Evolutionary conservation across 140 eudicot species (phyloP).

Genomic region (Cichorium intybus): DNA sequence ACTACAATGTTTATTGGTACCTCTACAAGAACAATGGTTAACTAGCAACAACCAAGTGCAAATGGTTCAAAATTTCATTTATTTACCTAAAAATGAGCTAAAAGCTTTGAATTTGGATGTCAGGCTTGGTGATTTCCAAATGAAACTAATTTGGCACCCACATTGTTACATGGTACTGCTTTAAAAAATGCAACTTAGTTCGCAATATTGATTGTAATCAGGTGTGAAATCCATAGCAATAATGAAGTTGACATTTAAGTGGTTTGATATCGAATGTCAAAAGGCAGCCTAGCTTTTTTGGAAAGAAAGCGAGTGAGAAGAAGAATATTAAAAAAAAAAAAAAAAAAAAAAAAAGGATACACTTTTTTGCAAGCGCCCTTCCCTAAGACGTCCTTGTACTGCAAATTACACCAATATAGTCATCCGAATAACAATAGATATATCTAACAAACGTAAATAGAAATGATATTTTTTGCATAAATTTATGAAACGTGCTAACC

Average conservation of each 20-base stretch:
- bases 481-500: conserved; percentile 43
- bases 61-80: no score
- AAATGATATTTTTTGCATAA: background rate
- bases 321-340: no score
- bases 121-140: background rate
- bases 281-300: background rate
- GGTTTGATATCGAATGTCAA: background rate
- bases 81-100: no score
- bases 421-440: conserved; percentile 7
- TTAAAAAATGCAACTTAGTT: background rate
- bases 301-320: background rate
- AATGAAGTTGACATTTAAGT: background rate
- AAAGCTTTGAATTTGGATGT: background rate
- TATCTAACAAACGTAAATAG: background rate
- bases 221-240: background rate
- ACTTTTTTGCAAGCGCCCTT: conserved; percentile 87
- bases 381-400: conserved; percentile 84
- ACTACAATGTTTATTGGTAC: no score
- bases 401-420: conserved; percentile 32
- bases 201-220: background rate
- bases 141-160: background rate
- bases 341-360: conserved; percentile 63
- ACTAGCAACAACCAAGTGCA: no score
- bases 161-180: background rate
- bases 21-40: no score